Conservation (phyloP, 345 rosid genomes). For the Populus alba region DNA sequence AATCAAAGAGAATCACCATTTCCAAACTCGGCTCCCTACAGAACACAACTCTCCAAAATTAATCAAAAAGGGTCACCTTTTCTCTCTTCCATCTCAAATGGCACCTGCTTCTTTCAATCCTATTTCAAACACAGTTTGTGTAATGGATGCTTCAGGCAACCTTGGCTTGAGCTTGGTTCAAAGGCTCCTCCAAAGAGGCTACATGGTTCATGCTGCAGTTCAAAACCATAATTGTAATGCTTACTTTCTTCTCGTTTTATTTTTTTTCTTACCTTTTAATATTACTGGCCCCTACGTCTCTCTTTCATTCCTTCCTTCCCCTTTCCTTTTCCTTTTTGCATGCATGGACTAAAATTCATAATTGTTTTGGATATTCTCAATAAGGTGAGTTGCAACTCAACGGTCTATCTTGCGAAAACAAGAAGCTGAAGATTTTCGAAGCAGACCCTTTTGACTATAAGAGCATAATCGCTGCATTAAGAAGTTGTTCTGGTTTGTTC, state of each 20-base stretch:
- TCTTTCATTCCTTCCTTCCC: not conserved
- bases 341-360: not conserved
- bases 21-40: not conserved
- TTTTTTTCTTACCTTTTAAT: not conserved
- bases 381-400: slow-evolving; percentile 26
- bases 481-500: slow-evolving; percentile 57
- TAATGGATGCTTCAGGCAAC: slow-evolving; percentile 61
- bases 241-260: not conserved
- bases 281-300: not conserved
- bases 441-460: slow-evolving; percentile 63
- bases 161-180: slow-evolving; percentile 49
- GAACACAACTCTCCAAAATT: too few species aligned
- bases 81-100: slow-evolving; percentile 22
- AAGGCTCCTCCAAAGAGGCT: slow-evolving; percentile 47
- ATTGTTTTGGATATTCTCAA: not conserved
- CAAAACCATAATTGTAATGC: slow-evolving; percentile 37
- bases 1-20: not conserved
- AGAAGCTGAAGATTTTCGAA: slow-evolving; percentile 44
- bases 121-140: slow-evolving; percentile 40
- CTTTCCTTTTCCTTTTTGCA: not conserved
- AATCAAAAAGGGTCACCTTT: not conserved
- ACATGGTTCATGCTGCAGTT: slow-evolving; percentile 57
- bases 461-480: slow-evolving; percentile 48
- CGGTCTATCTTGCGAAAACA: slow-evolving; percentile 13
- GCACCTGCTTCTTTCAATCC: slow-evolving; percentile 34